Evolutionary conservation across 768 basidiomycete genomes (phyloP).

Genomic region (Leccinellum rugosiceps): DNA sequence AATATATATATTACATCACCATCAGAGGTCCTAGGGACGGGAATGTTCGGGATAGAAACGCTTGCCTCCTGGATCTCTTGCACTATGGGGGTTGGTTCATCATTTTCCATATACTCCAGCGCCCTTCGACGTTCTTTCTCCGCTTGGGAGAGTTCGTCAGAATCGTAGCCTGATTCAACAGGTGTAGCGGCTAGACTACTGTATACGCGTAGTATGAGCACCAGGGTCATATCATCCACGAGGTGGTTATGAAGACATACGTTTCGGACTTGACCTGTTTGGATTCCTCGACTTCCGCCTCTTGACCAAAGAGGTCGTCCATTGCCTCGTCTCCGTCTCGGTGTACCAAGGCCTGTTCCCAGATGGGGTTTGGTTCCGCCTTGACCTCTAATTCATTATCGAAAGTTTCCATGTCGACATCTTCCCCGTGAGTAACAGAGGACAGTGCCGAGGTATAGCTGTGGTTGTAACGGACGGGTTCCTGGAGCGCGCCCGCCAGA

Average conservation of each 20-base stretch:
- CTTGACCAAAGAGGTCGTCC: conserved; percentile 80
- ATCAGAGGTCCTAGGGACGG: conserved; percentile 75
- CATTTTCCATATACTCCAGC: conserved; percentile 81
- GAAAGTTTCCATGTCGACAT: conserved; percentile 42
- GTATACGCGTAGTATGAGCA: conserved; percentile 17
- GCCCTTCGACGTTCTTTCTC: conserved; percentile 59
- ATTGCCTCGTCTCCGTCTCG: conserved; percentile 50
- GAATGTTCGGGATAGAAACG: conserved; percentile 84
- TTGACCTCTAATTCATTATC: conserved; percentile 14
- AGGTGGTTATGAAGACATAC: conserved; percentile 29
- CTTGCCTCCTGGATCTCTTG: conserved; percentile 62
- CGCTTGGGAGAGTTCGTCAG: conserved; percentile 63
- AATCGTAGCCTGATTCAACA: conserved; percentile 47
- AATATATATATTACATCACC: conserved; percentile 60
- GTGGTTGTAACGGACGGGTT: conserved; percentile 25
- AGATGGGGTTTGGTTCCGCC: conserved; percentile 11
- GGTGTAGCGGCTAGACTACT: conserved; percentile 38
- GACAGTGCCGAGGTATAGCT: conserved; percentile 11
- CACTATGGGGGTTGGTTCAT: conserved; percentile 54
- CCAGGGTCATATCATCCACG: conserved; percentile 5
- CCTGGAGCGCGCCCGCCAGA: conserved; percentile 54
- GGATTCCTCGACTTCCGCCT: conserved; percentile 44
- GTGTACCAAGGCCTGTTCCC: conserved; percentile 16
- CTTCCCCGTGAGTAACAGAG: conserved; percentile 22
- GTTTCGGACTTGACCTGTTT: conserved; percentile 45